These are phyloP conservation scores for Coleophoma crateriformis DNA, from an alignment of 2,329 filamentous ascomycete species.

Conservation along the genomic window DNA sequence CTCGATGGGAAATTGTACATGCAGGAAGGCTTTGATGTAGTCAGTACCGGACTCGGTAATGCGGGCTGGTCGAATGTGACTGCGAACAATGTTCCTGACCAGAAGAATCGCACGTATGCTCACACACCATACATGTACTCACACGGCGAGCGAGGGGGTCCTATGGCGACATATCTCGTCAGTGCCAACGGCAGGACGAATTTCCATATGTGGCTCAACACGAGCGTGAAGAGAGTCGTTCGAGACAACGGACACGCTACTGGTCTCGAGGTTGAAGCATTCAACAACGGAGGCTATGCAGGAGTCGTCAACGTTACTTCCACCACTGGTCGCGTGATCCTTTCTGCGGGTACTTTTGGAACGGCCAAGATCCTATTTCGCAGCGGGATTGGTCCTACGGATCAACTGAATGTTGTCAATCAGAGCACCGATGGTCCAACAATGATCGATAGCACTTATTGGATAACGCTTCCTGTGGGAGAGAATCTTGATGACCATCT, in stretches of 20 bases:
- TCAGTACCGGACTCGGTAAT: constrained; percentile 51
- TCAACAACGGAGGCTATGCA: constrained; percentile 44
- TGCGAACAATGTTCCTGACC: constrained; percentile 48
- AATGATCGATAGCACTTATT: constrained; percentile 43
- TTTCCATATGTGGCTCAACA: constrained; percentile 63
- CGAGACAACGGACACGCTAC: constrained; percentile 56
- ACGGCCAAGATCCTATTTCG: constrained; percentile 62
- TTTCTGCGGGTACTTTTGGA: constrained; percentile 65
- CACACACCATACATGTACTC: constrained; percentile 64
- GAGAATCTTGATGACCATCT: constrained; percentile 53
- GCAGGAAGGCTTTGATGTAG: constrained; percentile 59
- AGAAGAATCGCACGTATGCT: constrained; percentile 61
- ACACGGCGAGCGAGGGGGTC: constrained; percentile 62
- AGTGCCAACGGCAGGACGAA: constrained; percentile 52
- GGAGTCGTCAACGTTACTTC: constrained; percentile 56
- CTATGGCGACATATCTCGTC: constrained; percentile 66
- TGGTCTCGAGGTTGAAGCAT: constrained; percentile 61
- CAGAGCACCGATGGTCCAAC: constrained; percentile 41
- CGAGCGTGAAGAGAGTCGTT: constrained; percentile 61
- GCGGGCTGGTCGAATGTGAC: constrained; percentile 59
- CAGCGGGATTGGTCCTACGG: constrained; percentile 44
- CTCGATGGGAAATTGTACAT: constrained; percentile 61
- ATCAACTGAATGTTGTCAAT: constrained; percentile 42
- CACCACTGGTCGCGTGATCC: constrained; percentile 57
- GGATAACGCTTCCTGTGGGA: constrained; percentile 55